phyloP scores from a whole-genome alignment of 257 asterid genomes.

The Penstemon newberryi region DNA sequence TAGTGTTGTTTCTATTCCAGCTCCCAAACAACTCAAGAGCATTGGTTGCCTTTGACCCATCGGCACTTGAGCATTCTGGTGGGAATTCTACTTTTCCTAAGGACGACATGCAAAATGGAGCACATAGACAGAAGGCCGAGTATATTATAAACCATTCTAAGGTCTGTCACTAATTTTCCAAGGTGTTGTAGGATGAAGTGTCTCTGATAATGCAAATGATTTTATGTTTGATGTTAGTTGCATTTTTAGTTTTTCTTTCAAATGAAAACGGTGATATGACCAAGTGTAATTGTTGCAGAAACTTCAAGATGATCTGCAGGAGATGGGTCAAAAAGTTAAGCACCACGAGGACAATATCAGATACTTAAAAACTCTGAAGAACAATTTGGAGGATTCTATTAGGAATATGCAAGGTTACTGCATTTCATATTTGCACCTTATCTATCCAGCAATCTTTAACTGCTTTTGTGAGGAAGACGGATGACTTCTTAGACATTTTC shows the following conservation, averaged over 20 bases:
- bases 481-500: neutral
- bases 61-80: constrained; percentile 27
- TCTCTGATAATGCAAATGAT: constrained; percentile 7
- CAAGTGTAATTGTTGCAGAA: constrained; percentile 46
- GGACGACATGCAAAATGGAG: constrained; percentile 39
- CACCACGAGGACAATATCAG: constrained; percentile 63
- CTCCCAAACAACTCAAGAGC: constrained; percentile 30
- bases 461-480: neutral
- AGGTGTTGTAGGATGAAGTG: neutral
- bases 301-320: constrained; percentile 59
- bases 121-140: constrained; percentile 26
- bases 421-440: constrained; percentile 2
- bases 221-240: constrained; percentile 12
- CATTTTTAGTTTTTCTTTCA: neutral
- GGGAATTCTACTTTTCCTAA: constrained; percentile 30
- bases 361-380: constrained; percentile 44
- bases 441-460: constrained; percentile 10
- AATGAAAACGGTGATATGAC: constrained; percentile 3
- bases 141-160: constrained; percentile 34
- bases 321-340: constrained; percentile 59
- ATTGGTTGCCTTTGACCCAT: constrained; percentile 30
- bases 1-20: constrained; percentile 27
- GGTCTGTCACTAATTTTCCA: constrained; percentile 39
- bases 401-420: constrained; percentile 60
- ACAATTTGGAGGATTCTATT: constrained; percentile 55